Evolutionary conservation across 78 protist species (phyloP).

Genomic region (Dictyostelium capitatum): DNA sequence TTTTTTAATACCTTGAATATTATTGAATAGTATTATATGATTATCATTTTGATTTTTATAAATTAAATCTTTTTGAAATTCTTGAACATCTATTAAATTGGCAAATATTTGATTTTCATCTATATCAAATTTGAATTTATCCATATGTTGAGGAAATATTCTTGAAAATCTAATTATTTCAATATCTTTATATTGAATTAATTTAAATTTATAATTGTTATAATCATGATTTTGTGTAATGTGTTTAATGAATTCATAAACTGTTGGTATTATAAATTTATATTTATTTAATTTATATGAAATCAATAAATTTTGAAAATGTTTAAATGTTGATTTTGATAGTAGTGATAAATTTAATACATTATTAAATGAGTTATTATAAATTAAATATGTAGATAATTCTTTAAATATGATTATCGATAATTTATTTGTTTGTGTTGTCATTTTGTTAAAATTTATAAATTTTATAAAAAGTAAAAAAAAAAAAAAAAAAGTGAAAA

Average conservation of each 20-base stretch:
- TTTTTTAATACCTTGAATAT: background rate
- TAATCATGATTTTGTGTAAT: background rate
- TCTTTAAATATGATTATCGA: too few species aligned
- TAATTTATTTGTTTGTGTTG: too few species aligned
- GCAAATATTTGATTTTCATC: too few species aligned
- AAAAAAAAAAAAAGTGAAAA: slow-evolving; percentile 88
- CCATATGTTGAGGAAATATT: too few species aligned
- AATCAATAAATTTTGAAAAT: background rate
- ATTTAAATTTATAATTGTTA: background rate
- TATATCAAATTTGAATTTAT: too few species aligned
- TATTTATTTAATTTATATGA: background rate
- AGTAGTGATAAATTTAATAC: background rate
- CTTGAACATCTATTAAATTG: too few species aligned
- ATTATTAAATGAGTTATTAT: background rate
- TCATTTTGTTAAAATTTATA: too few species aligned
- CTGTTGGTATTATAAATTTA: background rate
- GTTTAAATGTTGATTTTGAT: background rate
- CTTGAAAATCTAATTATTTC: background rate
- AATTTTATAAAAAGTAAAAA: too few species aligned
- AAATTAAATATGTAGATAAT: too few species aligned
- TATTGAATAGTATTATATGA: too few species aligned
- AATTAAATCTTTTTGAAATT: too few species aligned
- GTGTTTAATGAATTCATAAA: background rate
- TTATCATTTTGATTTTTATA: too few species aligned
- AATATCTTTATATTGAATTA: slow-evolving; percentile 6